Evolutionary conservation across 805 yeast species (phyloP), one percentile per base, ranked within the genome.

Genomic region (Saccharomycopsis capsularis): DNA sequence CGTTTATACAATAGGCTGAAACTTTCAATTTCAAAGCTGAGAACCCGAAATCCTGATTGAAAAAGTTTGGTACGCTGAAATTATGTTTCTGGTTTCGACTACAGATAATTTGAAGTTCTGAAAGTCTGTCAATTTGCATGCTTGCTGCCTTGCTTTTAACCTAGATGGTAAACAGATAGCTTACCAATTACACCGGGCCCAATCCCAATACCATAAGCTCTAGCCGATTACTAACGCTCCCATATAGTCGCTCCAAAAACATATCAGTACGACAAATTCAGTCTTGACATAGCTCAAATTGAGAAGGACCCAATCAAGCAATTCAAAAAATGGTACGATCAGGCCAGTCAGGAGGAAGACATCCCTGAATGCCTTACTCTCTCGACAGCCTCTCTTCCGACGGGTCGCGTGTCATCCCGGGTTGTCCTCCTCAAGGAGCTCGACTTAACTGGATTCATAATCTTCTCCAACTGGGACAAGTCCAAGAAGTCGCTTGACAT

Each of bases 401-500:
- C 85, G 2, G 99, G 99, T n/a, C 70, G 95, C 52, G 87, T 93
- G 1, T 82, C 95, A 0, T 79, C 90, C 4, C 72, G 99, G 48
- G 76, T 85, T 7, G 91, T 93, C 2, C 73, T 93, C 47, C 78
- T 93, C 66, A 93, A 93, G 61, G 98, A 93, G 61, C 73, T 93
- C 51, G 98, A 91, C 64, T 71, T 76, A 45, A 73, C 76, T 40
- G 99, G 97, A 3, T 85, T 91, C 58, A 78, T 89, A 7, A 72
- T 93, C 38, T 93, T 86, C 66, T 87, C 97, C 48, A 93, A 93
- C 66, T 90, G 96, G 95, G 87, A 74, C 29, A 74, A 82, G 7
- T 85, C 95, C 32, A 89, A 86, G 65, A 93, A 93, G 66, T 79
- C 84, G 18, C 60, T 68, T 42, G 97, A 90, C 63, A 69, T 81